Evolutionary conservation across 176 grass and related monocot species (phyloP).

Genomic region (Aechmea fasciata): DNA sequence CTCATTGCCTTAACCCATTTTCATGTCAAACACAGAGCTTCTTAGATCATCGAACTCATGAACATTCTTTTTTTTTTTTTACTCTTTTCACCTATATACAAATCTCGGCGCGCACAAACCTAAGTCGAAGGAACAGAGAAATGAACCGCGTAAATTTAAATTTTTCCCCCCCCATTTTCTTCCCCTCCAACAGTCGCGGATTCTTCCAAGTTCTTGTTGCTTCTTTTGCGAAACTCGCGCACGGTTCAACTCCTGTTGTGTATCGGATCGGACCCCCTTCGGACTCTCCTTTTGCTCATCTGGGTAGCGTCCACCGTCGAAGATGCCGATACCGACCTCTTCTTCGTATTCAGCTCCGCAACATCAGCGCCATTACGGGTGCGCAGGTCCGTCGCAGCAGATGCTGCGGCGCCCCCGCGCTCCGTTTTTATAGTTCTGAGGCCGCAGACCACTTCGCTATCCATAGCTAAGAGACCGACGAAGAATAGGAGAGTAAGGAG

Average conservation of each 20-base stretch:
- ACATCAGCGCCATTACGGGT: neutral
- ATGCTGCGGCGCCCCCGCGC: neutral
- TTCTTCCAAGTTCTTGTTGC: neutral
- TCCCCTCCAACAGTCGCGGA: too few species aligned
- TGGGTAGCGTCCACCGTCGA: slow-evolving; percentile 15
- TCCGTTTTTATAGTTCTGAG: slow-evolving; percentile 27
- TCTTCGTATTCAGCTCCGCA: slow-evolving; percentile 11
- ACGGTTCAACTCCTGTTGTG: slow-evolving; percentile 38
- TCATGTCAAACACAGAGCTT: neutral
- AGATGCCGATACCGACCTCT: slow-evolving; percentile 6
- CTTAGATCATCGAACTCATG: neutral
- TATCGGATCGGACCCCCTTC: slow-evolving; percentile 51
- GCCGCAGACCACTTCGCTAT: slow-evolving; percentile 13
- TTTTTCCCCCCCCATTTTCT: too few species aligned
- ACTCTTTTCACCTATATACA: neutral
- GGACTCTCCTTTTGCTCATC: slow-evolving; percentile 47
- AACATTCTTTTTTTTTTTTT: too few species aligned
- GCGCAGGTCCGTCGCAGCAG: neutral
- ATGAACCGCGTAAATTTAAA: neutral
- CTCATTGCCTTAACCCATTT: neutral
- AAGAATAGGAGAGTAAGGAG: slow-evolving; percentile 21
- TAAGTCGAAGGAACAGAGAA: neutral
- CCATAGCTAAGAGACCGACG: slow-evolving; percentile 23
- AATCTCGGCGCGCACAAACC: neutral
- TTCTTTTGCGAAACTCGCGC: neutral